Percentiles rank a stretch among this genome's conserved stretches.
Conservation (phyloP, 257 asterid species). For the Thymus quinquecostatus region DNA sequence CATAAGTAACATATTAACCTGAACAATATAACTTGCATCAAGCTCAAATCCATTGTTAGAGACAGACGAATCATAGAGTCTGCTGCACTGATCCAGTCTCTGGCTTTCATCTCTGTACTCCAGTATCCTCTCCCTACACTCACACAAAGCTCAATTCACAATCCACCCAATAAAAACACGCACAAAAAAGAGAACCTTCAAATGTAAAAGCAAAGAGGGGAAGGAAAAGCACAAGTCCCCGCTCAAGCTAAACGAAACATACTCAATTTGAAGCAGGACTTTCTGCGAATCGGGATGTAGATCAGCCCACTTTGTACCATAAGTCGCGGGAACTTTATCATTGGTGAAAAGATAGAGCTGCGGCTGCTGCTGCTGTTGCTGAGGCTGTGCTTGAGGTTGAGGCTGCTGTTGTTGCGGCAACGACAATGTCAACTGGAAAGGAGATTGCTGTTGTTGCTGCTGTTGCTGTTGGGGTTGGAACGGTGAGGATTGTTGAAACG, state of each 20-base stretch:
- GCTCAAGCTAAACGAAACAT: constrained; percentile 21
- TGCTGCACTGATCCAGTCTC: constrained; percentile 83
- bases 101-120: constrained; percentile 93
- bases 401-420: constrained; percentile 45
- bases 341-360: constrained; percentile 73
- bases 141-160: constrained; percentile 26
- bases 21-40: constrained; percentile 79
- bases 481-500: constrained; percentile 48
- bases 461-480: constrained; percentile 48
- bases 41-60: constrained; percentile 82
- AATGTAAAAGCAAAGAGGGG: too few relatives aligned
- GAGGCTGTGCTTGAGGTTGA: constrained; percentile 41
- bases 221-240: background rate
- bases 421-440: constrained; percentile 50
- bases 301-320: constrained; percentile 93
- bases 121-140: constrained; percentile 77
- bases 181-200: background rate
- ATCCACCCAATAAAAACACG: constrained; percentile 4
- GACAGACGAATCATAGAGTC: constrained; percentile 86
- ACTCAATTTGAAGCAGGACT: constrained; percentile 85
- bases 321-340: constrained; percentile 84
- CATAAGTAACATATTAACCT: constrained; percentile 46
- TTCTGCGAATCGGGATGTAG: constrained; percentile 96
- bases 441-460: constrained; percentile 54
- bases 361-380: constrained; percentile 58